Conservation (phyloP, 768 basidiomycete genomes). For the Xerocomus brunneocitrinus region DNA sequence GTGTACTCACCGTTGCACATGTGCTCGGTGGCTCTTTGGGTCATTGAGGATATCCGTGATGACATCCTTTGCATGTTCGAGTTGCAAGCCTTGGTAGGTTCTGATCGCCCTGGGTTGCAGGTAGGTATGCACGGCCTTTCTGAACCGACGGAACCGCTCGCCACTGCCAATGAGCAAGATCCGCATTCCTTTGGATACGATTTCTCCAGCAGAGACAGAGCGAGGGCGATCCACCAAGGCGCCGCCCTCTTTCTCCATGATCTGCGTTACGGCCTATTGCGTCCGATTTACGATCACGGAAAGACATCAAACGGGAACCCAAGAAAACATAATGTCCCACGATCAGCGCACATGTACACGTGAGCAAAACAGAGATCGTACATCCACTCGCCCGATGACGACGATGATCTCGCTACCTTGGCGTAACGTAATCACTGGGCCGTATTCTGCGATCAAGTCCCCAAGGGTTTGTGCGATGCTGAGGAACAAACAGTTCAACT, state of each 20-base stretch:
- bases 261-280: constrained; percentile 47
- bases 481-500: neutral
- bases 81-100: constrained; percentile 41
- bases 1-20: constrained; percentile 42
- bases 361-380: neutral
- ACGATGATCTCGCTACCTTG: constrained; percentile 35
- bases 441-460: constrained; percentile 52
- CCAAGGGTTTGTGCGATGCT: constrained; percentile 35
- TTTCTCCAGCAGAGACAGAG: constrained; percentile 49
- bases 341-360: neutral
- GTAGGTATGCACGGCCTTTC: constrained; percentile 49
- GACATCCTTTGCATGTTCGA: constrained; percentile 26
- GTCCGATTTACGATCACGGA: neutral
- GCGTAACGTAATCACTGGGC: constrained; percentile 50
- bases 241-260: constrained; percentile 57
- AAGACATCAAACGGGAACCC: neutral
- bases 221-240: constrained; percentile 46
- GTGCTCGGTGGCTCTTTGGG: constrained; percentile 35
- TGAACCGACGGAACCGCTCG: constrained; percentile 51
- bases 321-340: no score
- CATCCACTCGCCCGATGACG: constrained; percentile 20
- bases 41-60: constrained; percentile 30
- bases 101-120: constrained; percentile 44
- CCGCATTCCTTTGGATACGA: constrained; percentile 49
- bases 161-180: constrained; percentile 47